Conservation (phyloP, 768 basidiomycete species). For the Boletellus sp. region DNA sequence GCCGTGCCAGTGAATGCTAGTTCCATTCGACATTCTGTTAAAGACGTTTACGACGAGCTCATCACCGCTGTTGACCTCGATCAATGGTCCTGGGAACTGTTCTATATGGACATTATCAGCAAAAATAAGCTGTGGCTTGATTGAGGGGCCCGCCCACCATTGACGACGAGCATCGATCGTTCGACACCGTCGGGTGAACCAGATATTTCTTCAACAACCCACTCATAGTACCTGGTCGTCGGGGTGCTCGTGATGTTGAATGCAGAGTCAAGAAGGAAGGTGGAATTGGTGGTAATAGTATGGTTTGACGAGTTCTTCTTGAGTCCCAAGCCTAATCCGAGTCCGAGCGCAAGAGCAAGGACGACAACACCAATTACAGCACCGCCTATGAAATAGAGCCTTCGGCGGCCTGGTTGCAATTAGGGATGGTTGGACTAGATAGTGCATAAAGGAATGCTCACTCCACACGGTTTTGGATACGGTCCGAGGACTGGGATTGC, state of each 20-base stretch:
- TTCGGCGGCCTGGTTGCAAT: constrained; percentile 18
- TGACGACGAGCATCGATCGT: constrained; percentile 45
- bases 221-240: constrained; percentile 42
- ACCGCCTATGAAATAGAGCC: constrained; percentile 14
- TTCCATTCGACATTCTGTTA: constrained; percentile 31
- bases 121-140: background rate
- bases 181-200: constrained; percentile 42
- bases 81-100: constrained; percentile 33
- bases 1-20: constrained; percentile 34
- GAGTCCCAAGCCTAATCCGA: constrained; percentile 29
- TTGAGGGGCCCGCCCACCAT: constrained; percentile 28
- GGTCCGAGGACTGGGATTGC: background rate
- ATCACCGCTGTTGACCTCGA: constrained; percentile 35
- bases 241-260: constrained; percentile 29
- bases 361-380: constrained; percentile 8
- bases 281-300: constrained; percentile 25
- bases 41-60: constrained; percentile 34
- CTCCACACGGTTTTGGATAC: constrained; percentile 1
- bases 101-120: constrained; percentile 16
- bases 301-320: constrained; percentile 15
- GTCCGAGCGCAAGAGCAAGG: constrained; percentile 25
- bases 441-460: constrained; percentile 2
- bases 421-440: background rate
- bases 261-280: constrained; percentile 26
- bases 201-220: constrained; percentile 37